phyloP scores from a whole-genome alignment of 176 grass and related monocot genomes.

The Dactylis glomerata region DNA sequence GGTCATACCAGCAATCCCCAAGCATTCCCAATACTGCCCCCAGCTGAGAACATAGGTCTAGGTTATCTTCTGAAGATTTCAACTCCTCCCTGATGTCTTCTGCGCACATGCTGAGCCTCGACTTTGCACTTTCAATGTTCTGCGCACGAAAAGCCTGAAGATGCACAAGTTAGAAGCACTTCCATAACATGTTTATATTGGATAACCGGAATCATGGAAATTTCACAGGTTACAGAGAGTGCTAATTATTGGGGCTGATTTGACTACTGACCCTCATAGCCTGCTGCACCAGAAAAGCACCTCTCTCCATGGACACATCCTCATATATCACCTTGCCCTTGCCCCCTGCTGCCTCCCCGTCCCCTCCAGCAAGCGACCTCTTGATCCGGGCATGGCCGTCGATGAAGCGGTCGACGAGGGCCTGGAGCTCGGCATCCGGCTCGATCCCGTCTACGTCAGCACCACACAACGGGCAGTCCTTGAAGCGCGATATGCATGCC shows the following conservation, averaged over 20 bases:
- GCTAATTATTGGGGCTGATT: not conserved
- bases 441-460: slow-evolving; percentile 88
- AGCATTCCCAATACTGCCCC: slow-evolving; percentile 94
- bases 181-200: not conserved
- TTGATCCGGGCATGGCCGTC: slow-evolving; percentile 94
- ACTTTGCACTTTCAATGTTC: slow-evolving; percentile 91
- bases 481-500: slow-evolving; percentile 80
- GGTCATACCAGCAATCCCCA: slow-evolving; percentile 84
- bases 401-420: slow-evolving; percentile 81
- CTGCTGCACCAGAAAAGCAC: slow-evolving; percentile 94
- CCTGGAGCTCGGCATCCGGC: slow-evolving; percentile 74
- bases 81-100: slow-evolving; percentile 90
- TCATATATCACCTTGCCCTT: slow-evolving; percentile 88
- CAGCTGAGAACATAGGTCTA: slow-evolving; percentile 84
- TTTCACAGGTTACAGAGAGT: slow-evolving; percentile 14
- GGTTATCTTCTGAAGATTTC: slow-evolving; percentile 51
- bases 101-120: slow-evolving; percentile 74
- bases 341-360: slow-evolving; percentile 31
- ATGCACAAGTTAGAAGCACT: not conserved
- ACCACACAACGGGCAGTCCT: slow-evolving; percentile 86
- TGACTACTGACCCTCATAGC: slow-evolving; percentile 84
- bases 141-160: slow-evolving; percentile 71
- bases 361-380: slow-evolving; percentile 48
- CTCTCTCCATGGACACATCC: slow-evolving; percentile 97
- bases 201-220: not conserved